These are phyloP conservation scores for Globisporangium yorkense DNA, from an alignment of 352 stramenopile genomes.

Conservation along the genomic window DNA sequence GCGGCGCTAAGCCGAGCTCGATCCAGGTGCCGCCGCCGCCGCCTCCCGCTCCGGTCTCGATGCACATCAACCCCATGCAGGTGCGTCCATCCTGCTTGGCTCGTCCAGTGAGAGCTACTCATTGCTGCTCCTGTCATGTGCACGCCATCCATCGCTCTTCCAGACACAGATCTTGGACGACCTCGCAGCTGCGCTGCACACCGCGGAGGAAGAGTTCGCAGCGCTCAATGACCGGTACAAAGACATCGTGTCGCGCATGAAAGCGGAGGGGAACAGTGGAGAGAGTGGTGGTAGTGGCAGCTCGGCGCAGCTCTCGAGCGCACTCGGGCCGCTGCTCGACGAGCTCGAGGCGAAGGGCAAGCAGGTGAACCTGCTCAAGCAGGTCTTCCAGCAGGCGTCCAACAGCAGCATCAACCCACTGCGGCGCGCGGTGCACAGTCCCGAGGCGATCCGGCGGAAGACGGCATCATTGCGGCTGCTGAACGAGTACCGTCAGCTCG, in stretches of 20 bases:
- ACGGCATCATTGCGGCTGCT: slow-evolving; percentile 58
- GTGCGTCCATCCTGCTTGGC: slow-evolving; percentile 11
- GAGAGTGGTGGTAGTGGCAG: background rate
- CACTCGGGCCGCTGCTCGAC: slow-evolving; percentile 40
- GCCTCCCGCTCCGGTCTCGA: slow-evolving; percentile 16
- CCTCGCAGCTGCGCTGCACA: slow-evolving; percentile 27
- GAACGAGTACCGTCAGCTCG: slow-evolving; percentile 60
- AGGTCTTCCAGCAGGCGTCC: slow-evolving; percentile 49
- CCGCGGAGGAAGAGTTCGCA: slow-evolving; percentile 41
- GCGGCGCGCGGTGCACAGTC: slow-evolving; percentile 41
- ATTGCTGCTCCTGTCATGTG: background rate
- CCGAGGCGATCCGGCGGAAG: slow-evolving; percentile 52
- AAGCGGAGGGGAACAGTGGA: slow-evolving; percentile 13
- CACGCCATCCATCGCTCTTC: background rate
- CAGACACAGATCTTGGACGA: slow-evolving; percentile 63
- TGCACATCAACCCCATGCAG: slow-evolving; percentile 48
- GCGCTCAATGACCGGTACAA: slow-evolving; percentile 35
- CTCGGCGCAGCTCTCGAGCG: slow-evolving; percentile 32
- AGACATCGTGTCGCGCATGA: slow-evolving; percentile 35
- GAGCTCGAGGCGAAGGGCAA: slow-evolving; percentile 63
- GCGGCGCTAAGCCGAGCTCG: slow-evolving; percentile 20
- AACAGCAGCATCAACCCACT: slow-evolving; percentile 56
- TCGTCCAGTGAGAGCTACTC: background rate
- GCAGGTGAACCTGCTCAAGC: slow-evolving; percentile 60
- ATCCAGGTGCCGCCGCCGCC: slow-evolving; percentile 32